Percentiles rank a stretch among this genome's conserved stretches.
These are phyloP conservation scores for Apodospora peruviana DNA, from an alignment of 495 filamentous ascomycete genomes.

Conservation along the genomic window DNA sequence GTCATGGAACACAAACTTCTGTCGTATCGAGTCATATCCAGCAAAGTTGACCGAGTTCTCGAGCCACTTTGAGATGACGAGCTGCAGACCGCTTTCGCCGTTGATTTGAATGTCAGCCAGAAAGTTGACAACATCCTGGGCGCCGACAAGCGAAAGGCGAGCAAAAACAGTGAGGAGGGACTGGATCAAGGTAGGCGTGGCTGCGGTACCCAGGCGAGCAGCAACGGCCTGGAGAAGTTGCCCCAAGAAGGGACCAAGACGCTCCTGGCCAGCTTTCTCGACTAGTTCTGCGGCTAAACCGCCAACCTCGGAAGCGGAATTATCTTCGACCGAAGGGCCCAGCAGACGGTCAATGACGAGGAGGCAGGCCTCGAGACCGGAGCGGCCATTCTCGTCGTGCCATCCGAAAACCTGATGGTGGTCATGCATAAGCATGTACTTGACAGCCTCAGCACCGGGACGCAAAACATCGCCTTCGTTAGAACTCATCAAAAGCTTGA, in stretches of 20 bases:
- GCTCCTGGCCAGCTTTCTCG: slow-evolving; percentile 84
- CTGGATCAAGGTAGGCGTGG: slow-evolving; percentile 77
- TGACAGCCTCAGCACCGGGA: slow-evolving; percentile 78
- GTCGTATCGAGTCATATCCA: slow-evolving; percentile 92
- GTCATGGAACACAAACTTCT: slow-evolving; percentile 59
- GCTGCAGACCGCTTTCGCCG: slow-evolving; percentile 68
- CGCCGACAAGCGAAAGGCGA: slow-evolving; percentile 73
- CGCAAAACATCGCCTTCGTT: slow-evolving; percentile 81
- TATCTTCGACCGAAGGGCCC: slow-evolving; percentile 74
- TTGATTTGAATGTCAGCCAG: slow-evolving; percentile 75
- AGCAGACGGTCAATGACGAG: slow-evolving; percentile 92
- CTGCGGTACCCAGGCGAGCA: slow-evolving; percentile 71
- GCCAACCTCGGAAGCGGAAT: slow-evolving; percentile 91
- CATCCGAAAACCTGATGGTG: slow-evolving; percentile 80
- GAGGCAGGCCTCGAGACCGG: slow-evolving; percentile 81
- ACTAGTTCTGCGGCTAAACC: slow-evolving; percentile 91
- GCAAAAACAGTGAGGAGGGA: slow-evolving; percentile 94
- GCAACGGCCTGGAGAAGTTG: slow-evolving; percentile 91
- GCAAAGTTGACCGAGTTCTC: slow-evolving; percentile 95
- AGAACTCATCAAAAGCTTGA: slow-evolving; percentile 69
- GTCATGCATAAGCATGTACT: slow-evolving; percentile 82
- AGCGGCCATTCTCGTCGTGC: slow-evolving; percentile 68
- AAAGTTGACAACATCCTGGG: slow-evolving; percentile 88
- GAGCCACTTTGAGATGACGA: slow-evolving; percentile 91
- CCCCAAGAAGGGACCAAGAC: slow-evolving; percentile 80